A percentile compares a stretch with the other conserved stretches of the same genome.
phyloP scores from a whole-genome alignment of 441 rosid genomes.

The Bruguiera hainesii region DNA sequence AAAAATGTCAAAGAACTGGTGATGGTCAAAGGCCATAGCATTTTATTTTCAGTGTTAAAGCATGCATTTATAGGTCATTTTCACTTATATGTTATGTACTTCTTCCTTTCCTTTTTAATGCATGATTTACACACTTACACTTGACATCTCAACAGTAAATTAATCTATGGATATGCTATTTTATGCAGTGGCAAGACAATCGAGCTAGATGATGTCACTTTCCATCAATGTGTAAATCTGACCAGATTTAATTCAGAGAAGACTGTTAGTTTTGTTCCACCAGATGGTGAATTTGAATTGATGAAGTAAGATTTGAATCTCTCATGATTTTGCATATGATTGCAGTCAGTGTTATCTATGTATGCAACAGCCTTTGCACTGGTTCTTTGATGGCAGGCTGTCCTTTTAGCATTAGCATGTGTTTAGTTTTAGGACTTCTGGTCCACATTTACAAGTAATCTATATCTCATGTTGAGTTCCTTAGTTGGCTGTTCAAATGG shows the following conservation, averaged over 20 bases:
- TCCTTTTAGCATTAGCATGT: not conserved
- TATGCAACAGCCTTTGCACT: not conserved
- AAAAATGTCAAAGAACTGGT: not conserved
- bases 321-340: not conserved
- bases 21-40: not conserved
- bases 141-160: no score
- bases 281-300: slow-evolving; percentile 99
- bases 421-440: not conserved
- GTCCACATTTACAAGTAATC: no score
- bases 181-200: slow-evolving; percentile 94
- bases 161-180: not conserved
- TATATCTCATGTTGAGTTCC: no score
- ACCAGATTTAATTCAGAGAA: slow-evolving; percentile 98
- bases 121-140: not conserved
- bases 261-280: slow-evolving; percentile 99
- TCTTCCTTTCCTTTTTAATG: not conserved
- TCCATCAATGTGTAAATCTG: slow-evolving; percentile 97
- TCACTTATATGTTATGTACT: not conserved
- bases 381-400: not conserved
- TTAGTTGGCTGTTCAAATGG: not conserved
- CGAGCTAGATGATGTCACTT: slow-evolving; percentile 98
- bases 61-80: not conserved
- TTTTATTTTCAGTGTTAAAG: not conserved
- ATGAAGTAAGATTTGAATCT: slow-evolving; percentile 75
- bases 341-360: not conserved